Conservation (phyloP, 1,284 basidiomycete genomes). For the Ustilago vetiveriae region DNA sequence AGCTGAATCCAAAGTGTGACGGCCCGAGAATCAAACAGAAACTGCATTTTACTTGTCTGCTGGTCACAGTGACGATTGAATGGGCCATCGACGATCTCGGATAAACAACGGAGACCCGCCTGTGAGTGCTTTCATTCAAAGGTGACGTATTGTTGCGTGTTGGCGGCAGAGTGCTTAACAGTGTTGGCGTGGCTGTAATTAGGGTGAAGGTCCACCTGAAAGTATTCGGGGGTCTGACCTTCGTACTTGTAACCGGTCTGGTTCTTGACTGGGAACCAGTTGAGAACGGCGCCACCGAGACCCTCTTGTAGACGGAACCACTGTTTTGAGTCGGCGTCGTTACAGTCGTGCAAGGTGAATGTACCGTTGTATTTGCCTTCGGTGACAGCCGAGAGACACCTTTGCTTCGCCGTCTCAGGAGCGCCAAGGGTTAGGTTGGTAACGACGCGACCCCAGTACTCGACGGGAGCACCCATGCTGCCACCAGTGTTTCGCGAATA, state of each 20-base stretch:
- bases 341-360: constrained; percentile 7
- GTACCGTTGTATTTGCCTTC: not conserved
- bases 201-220: constrained; percentile 15
- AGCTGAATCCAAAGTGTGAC: not conserved
- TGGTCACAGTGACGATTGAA: not conserved
- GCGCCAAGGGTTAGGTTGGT: constrained; percentile 8
- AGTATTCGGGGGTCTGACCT: constrained; percentile 27
- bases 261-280: constrained; percentile 35
- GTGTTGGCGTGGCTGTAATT: not conserved
- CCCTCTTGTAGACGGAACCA: constrained; percentile 40
- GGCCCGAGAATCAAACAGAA: no score
- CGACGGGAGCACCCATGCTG: constrained; percentile 35
- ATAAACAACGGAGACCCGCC: no score
- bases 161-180: constrained; percentile 2
- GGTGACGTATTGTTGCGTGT: constrained; percentile 15
- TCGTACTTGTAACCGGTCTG: constrained; percentile 22
- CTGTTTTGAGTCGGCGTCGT: constrained; percentile 22
- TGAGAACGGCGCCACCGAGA: constrained; percentile 5
- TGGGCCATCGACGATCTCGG: not conserved
- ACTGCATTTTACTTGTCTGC: not conserved
- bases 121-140: constrained; percentile 7
- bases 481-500: constrained; percentile 26
- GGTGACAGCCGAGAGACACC: constrained; percentile 14
- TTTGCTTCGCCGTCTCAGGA: not conserved
- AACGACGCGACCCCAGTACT: constrained; percentile 34